Conservation (phyloP, 257 asterid genomes). For the Penstemon eatonii region DNA sequence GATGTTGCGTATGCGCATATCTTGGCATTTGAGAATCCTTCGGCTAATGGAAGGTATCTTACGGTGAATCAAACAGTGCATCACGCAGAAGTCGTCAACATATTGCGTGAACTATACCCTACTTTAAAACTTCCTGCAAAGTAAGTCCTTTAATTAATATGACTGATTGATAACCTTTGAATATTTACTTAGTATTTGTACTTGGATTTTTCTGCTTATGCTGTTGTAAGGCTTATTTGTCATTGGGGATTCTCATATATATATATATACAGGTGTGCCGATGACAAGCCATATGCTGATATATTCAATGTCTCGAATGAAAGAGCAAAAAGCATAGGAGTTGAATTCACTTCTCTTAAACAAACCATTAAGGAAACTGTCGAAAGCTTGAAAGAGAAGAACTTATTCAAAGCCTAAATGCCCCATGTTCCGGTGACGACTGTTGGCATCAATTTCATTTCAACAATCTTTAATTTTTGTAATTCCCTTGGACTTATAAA, state of each 20-base stretch:
- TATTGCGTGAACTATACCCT: conserved; percentile 55
- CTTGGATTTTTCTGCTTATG: neutral
- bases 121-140: conserved; percentile 53
- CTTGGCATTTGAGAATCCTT: conserved; percentile 62
- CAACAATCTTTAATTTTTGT: neutral
- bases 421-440: neutral
- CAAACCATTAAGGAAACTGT: conserved; percentile 69
- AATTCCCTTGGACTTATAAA: neutral
- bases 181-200: neutral
- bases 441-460: neutral
- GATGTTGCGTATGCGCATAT: conserved; percentile 81
- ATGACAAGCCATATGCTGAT: conserved; percentile 58
- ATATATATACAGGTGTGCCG: conserved; percentile 54
- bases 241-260: neutral
- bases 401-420: conserved; percentile 37
- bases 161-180: too few species aligned
- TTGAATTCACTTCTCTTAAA: conserved; percentile 60
- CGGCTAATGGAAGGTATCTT: conserved; percentile 71
- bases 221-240: neutral
- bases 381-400: conserved; percentile 69
- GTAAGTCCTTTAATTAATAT: conserved; percentile 36
- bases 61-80: conserved; percentile 57
- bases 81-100: conserved; percentile 48
- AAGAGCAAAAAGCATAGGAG: conserved; percentile 54
- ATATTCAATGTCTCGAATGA: conserved; percentile 63